Base-by-base conservation (phyloP, 805 yeast species). In the Hanseniaspora thailandica region DNA sequence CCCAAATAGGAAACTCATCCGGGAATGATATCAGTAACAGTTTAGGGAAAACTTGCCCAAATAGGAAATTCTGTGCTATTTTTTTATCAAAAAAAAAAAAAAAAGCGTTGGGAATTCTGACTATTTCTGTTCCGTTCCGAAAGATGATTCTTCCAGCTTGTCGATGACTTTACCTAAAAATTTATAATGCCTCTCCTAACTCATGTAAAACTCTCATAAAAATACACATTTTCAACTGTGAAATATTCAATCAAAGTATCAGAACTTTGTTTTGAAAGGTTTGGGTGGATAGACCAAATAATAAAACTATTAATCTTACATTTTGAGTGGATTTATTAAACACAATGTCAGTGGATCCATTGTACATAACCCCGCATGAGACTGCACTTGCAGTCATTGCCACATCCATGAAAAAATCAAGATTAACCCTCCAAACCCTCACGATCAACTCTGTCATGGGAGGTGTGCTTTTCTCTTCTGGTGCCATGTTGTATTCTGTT, bases 381-480 rank as follows among this genome's bases (percentile, higher is more conserved):
- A 81, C 90, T 2, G 93, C 93, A 0, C 66, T 85, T 48, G 93
- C 94, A 0, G 82, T 84, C 39, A 90, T 84, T 19, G 94, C 94
- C 8, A 85, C 93, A 0, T 73, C 87, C 2, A 84, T 84, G 93
- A 85, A 85, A 65, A 85, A 85, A 61, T 76, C 89, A 4, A 72
- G 94, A 64, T 72, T 83, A 28, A 73, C 78, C 57, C 58, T 79
- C 4, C 82, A 80, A 55, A 73, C 81, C 0, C 63, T 85, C n/a
- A 58, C 78, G 0, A 60, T 84, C 20, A 83, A 83, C 62, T 78
- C 88, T 0, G 63, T 84, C 5, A 68, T 82, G 56, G 94, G 88
- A 4, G 93, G 87, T 0, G 58, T 82, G 1, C 63, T 85, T 4
- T 84, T 85, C 64, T 67, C 82, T 38, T 68, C 81, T 2, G 93